These are phyloP conservation scores for Striga asiatica DNA, from an alignment of 257 asterid genomes.

Conservation along the genomic window DNA sequence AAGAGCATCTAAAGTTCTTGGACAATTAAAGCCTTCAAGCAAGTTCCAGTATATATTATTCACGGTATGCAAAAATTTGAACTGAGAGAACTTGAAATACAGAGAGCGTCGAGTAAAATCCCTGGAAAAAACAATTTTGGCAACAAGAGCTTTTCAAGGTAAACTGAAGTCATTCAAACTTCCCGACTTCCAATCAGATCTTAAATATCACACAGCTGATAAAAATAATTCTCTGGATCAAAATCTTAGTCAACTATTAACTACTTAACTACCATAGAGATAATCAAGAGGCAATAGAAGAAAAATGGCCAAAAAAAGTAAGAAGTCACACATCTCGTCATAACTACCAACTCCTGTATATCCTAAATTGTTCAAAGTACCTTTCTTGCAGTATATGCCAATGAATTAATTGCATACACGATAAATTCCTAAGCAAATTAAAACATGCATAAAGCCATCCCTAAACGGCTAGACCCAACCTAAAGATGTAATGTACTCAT, in stretches of 20 bases:
- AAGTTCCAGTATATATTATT: not conserved
- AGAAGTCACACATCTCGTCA: too few relatives aligned
- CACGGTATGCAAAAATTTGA: not conserved
- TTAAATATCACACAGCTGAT: not conserved
- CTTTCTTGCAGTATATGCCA: too few relatives aligned
- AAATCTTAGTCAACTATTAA: not conserved
- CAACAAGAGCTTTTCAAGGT: not conserved
- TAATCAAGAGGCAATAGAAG: too few relatives aligned
- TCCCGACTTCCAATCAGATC: not conserved
- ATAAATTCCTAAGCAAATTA: not conserved
- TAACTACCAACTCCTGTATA: too few relatives aligned
- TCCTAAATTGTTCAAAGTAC: too few relatives aligned
- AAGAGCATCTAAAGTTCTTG: not conserved
- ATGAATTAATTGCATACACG: not conserved
- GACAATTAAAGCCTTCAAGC: not conserved
- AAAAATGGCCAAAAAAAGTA: not conserved
- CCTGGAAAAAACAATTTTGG: not conserved
- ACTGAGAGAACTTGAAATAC: not conserved
- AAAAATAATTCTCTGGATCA: not conserved
- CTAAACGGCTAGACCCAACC: not conserved
- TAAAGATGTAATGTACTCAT: slow-evolving; percentile 3
- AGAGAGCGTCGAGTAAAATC: not conserved
- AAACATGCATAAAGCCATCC: slow-evolving; percentile 1
- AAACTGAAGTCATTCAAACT: not conserved
- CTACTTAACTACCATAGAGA: not conserved